Conservation (phyloP, 78 protist genomes). For the Dictyostelium brefeldianum region DNA sequence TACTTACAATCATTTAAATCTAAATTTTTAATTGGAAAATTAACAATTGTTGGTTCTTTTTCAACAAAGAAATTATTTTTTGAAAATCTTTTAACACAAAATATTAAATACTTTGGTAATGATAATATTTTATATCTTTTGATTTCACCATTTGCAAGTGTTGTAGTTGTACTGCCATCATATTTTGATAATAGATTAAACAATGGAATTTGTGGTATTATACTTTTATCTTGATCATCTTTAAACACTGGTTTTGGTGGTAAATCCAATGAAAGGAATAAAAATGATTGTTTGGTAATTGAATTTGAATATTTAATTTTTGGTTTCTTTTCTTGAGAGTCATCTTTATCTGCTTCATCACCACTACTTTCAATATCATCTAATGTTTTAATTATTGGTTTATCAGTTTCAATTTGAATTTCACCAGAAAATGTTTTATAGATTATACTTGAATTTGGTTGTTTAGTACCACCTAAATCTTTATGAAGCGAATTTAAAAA, state of each 20-base stretch:
- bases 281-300: conserved; percentile 42
- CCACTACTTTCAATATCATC: not conserved
- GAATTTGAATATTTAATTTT: not conserved
- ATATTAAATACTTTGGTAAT: conserved; percentile 93
- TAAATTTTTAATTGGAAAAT: conserved; percentile 94
- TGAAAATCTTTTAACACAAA: conserved; percentile 93
- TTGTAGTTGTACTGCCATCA: conserved; percentile 76
- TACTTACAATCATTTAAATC: conserved; percentile 90
- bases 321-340: not conserved
- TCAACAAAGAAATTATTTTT: conserved; percentile 91
- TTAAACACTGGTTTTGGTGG: conserved; percentile 95
- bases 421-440: conserved; percentile 84
- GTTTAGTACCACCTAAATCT: conserved; percentile 50
- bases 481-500: conserved; percentile 82
- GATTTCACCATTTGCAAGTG: conserved; percentile 57
- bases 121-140: conserved; percentile 62
- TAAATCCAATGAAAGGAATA: conserved; percentile 91
- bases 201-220: conserved; percentile 92
- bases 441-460: conserved; percentile 68
- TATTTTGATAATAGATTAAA: conserved; percentile 87
- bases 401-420: conserved; percentile 49
- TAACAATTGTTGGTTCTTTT: conserved; percentile 97
- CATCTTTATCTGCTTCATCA: not conserved
- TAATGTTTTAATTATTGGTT: not conserved
- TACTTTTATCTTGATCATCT: conserved; percentile 87